Conservation (phyloP, 2,329 filamentous ascomycete species). For the Scedosporium boydii region DNA sequence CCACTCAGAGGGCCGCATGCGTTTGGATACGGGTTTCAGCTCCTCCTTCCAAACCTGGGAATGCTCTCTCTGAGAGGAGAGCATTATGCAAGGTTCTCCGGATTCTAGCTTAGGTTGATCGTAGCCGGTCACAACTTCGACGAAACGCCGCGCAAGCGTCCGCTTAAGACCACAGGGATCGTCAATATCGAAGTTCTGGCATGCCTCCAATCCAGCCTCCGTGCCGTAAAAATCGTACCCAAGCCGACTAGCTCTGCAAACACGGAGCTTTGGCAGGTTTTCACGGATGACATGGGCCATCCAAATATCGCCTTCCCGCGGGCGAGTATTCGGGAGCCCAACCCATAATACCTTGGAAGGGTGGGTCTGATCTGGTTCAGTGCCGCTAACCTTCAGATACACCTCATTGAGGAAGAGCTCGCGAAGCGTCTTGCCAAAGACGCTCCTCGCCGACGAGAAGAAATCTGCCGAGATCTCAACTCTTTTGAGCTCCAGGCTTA, state of each 20-base stretch:
- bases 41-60: not conserved
- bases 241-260: conserved; percentile 34
- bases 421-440: conserved; percentile 27
- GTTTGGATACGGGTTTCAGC: not conserved
- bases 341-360: conserved; percentile 31
- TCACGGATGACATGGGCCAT: conserved; percentile 31
- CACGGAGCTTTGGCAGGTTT: conserved; percentile 22
- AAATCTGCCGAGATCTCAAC: conserved; percentile 27
- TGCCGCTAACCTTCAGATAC: conserved; percentile 31
- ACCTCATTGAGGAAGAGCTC: conserved; percentile 37
- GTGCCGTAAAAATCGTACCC: conserved; percentile 24
- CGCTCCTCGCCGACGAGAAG: conserved; percentile 23
- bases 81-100: not conserved
- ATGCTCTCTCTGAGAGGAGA: not conserved
- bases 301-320: conserved; percentile 27
- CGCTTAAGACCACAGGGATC: conserved; percentile 3
- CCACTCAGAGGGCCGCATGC: conserved; percentile 4
- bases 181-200: conserved; percentile 3
- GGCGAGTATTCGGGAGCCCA: conserved; percentile 32
- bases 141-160: conserved; percentile 1
- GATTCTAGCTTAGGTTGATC: not conserved
- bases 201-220: not conserved
- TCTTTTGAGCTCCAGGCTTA: conserved; percentile 32
- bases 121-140: conserved; percentile 8
- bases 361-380: conserved; percentile 21